Evolutionary conservation across 2,329 filamentous ascomycete genomes (phyloP).

Genomic region (Hypoxylon sp.): DNA sequence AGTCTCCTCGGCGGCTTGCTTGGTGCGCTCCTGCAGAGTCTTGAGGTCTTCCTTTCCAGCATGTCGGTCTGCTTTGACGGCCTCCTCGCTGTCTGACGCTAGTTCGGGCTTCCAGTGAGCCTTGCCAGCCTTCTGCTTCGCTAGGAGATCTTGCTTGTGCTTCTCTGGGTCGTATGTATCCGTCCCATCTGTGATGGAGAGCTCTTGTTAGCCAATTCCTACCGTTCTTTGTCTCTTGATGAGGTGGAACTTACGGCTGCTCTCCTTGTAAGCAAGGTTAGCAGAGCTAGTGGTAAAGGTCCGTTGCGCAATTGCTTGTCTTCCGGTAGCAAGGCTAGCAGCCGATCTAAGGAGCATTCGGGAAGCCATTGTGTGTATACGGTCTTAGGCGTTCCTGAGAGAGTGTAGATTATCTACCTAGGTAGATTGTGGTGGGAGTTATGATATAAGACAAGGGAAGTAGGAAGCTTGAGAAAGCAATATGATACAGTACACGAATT

Average conservation of each 20-base stretch:
- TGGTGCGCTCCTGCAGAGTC: constrained; percentile 72
- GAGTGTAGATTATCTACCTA: neutral
- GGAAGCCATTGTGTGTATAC: constrained; percentile 52
- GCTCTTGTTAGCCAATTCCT: constrained; percentile 10
- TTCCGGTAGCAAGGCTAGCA: constrained; percentile 46
- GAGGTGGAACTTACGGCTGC: constrained; percentile 41
- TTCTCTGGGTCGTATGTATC: constrained; percentile 60
- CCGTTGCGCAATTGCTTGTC: constrained; percentile 47
- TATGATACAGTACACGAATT: constrained; percentile 20
- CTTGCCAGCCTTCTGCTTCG: constrained; percentile 78
- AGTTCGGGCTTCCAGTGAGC: constrained; percentile 84
- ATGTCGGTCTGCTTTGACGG: constrained; percentile 76
- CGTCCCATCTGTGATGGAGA: constrained; percentile 14
- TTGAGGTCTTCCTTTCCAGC: constrained; percentile 61
- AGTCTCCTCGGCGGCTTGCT: constrained; percentile 65
- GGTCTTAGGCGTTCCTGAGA: constrained; percentile 2
- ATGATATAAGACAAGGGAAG: constrained; percentile 9
- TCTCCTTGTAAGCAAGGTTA: constrained; percentile 51
- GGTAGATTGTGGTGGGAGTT: constrained; percentile 11
- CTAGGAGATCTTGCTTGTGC: constrained; percentile 72
- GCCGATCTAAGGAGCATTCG: constrained; percentile 49
- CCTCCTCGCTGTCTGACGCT: constrained; percentile 84
- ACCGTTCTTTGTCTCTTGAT: constrained; percentile 55
- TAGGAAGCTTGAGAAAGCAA: constrained; percentile 12
- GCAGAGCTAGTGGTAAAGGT: constrained; percentile 48